Evolutionary conservation across 345 rosid genomes (phyloP).

Genomic region (Murraya paniculata): DNA sequence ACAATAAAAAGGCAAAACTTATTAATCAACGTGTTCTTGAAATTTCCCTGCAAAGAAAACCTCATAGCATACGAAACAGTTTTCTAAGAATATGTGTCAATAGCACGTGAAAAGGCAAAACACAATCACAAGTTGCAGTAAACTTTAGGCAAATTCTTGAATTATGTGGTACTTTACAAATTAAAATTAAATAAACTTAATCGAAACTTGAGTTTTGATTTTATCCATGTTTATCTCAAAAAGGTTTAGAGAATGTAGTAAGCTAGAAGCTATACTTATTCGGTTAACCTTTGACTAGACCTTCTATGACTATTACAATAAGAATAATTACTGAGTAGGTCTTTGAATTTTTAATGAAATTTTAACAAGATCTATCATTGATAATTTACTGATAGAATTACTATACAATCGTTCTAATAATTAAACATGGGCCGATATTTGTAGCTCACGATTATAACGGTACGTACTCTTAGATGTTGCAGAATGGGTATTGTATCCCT

Average conservation of each 20-base stretch:
- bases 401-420: too few species aligned
- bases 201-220: background rate
- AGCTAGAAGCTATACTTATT: background rate
- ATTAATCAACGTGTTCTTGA: background rate
- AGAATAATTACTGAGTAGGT: background rate
- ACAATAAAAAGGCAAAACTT: background rate
- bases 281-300: background rate
- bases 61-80: too few species aligned
- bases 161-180: background rate
- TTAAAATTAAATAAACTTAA: background rate
- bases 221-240: background rate
- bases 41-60: too few species aligned
- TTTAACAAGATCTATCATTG: background rate
- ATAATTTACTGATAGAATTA: background rate
- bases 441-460: too few species aligned
- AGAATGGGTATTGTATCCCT: too few species aligned
- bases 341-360: background rate
- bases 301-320: too few species aligned
- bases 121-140: background rate
- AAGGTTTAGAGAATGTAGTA: background rate
- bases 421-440: background rate
- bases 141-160: background rate
- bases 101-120: slow-evolving; percentile 1
- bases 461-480: too few species aligned
- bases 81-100: background rate